Evolutionary conservation across 129 eudicot genomes (phyloP).

Genomic region (Ambrosia artemisiifolia): DNA sequence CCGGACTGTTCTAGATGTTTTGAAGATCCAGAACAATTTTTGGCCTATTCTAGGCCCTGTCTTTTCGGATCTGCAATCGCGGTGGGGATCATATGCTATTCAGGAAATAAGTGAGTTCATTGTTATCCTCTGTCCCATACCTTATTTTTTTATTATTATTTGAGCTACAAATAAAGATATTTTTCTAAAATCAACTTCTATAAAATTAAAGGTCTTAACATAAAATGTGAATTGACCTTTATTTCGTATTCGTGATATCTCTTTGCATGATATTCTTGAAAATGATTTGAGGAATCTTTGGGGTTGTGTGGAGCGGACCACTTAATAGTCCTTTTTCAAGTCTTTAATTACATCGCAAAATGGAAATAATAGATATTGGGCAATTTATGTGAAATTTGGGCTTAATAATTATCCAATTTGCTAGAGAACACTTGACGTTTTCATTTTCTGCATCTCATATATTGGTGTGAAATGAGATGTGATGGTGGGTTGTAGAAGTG

Average conservation of each 20-base stretch:
- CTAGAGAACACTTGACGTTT: slow-evolving; percentile 1
- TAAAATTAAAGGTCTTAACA: slow-evolving; percentile 3
- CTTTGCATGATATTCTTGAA: slow-evolving; percentile 29
- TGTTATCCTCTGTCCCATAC: slow-evolving; percentile 21
- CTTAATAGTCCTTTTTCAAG: slow-evolving; percentile 18
- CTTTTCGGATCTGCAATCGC: slow-evolving; percentile 48
- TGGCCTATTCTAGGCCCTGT: slow-evolving; percentile 61
- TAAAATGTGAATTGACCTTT: slow-evolving; percentile 16
- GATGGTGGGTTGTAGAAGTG: neutral
- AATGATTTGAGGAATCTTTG: slow-evolving; percentile 29
- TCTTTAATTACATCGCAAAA: neutral
- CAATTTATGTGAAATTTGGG: slow-evolving; percentile 5
- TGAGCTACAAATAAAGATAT: slow-evolving; percentile 8
- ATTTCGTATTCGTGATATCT: slow-evolving; percentile 10
- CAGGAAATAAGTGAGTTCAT: slow-evolving; percentile 66
- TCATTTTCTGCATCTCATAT: slow-evolving; percentile 14
- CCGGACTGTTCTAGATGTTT: slow-evolving; percentile 69
- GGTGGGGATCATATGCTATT: slow-evolving; percentile 54
- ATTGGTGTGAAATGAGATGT: slow-evolving; percentile 6
- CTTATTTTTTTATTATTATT: neutral
- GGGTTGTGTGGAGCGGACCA: slow-evolving; percentile 32
- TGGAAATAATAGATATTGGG: slow-evolving; percentile 5
- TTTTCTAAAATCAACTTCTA: slow-evolving; percentile 4
- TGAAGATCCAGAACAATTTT: slow-evolving; percentile 63
- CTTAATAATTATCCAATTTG: slow-evolving; percentile 9